Percentiles rank a stretch among this genome's conserved stretches.
These are phyloP conservation scores for Boletus coccyginus DNA, from an alignment of 768 basidiomycete species.

Conservation along the genomic window DNA sequence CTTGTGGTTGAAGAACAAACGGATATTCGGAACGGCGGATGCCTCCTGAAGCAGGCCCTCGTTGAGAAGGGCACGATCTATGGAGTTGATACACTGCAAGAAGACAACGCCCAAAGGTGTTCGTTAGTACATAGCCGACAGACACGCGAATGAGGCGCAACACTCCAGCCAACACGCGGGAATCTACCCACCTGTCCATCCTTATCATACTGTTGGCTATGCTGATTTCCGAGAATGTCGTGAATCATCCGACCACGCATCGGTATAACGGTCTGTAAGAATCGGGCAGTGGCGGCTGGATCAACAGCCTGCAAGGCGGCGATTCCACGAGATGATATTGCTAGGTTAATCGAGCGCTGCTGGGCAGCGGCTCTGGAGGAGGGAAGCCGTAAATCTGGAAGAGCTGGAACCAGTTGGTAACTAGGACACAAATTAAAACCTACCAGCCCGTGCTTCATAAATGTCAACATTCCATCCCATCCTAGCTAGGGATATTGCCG, in stretches of 20 bases:
- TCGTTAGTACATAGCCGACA: slow-evolving; percentile 21
- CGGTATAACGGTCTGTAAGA: slow-evolving; percentile 80
- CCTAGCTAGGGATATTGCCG: slow-evolving; percentile 81
- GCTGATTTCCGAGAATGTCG: slow-evolving; percentile 60
- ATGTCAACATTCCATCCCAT: slow-evolving; percentile 82
- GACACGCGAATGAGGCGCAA: slow-evolving; percentile 19
- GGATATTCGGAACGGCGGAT: slow-evolving; percentile 58
- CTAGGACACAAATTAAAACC: slow-evolving; percentile 15
- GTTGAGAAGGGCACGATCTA: slow-evolving; percentile 86
- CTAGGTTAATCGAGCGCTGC: slow-evolving; percentile 93
- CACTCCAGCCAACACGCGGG: slow-evolving; percentile 7
- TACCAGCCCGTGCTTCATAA: slow-evolving; percentile 80
- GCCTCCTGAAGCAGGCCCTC: slow-evolving; percentile 79
- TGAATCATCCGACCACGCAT: slow-evolving; percentile 98
- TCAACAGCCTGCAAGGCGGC: slow-evolving; percentile 84
- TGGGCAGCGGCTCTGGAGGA: slow-evolving; percentile 61
- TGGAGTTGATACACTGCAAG: slow-evolving; percentile 86
- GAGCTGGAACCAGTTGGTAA: slow-evolving; percentile 13
- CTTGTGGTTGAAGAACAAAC: slow-evolving; percentile 78
- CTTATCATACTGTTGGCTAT: slow-evolving; percentile 87
- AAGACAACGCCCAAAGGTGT: slow-evolving; percentile 23
- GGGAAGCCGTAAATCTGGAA: slow-evolving; percentile 68
- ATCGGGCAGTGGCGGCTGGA: slow-evolving; percentile 60
- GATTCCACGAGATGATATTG: slow-evolving; percentile 91
- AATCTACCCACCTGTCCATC: slow-evolving; percentile 72